Conservation (phyloP, 2,329 filamentous ascomycete genomes). For the Myriosclerotinia curreyana region DNA sequence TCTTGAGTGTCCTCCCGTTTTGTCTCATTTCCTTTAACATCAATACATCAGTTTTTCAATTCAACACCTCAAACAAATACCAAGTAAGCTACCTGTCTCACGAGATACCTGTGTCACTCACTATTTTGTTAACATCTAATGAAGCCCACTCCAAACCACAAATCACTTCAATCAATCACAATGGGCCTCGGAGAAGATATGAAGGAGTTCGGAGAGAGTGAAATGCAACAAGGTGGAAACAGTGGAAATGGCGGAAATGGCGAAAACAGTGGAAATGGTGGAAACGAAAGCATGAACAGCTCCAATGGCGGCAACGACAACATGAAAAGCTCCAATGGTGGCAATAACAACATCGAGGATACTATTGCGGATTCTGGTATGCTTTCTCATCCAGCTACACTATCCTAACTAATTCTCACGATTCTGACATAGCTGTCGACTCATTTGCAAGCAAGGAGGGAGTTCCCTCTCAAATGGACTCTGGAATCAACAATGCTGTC, state of each 20-base stretch:
- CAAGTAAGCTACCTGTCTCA: not conserved
- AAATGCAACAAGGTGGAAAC: constrained; percentile 39
- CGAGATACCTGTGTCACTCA: not conserved
- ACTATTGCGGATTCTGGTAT: constrained; percentile 40
- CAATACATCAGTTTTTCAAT: not conserved
- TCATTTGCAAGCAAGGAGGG: constrained; percentile 40
- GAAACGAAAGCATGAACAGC: constrained; percentile 39
- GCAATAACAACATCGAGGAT: constrained; percentile 38
- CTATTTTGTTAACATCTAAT: not conserved
- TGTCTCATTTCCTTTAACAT: not conserved
- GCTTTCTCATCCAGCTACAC: constrained; percentile 6
- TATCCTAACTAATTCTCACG: not conserved
- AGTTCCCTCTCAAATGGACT: constrained; percentile 37
- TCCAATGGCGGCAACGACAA: constrained; percentile 37
- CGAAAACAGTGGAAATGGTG: constrained; percentile 28
- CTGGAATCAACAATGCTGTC: constrained; percentile 32
- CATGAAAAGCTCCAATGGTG: constrained; percentile 33
- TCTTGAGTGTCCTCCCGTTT: not conserved
- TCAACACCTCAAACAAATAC: not conserved
- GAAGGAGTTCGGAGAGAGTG: constrained; percentile 37
- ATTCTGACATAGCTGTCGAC: constrained; percentile 35
- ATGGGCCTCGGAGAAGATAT: constrained; percentile 36
- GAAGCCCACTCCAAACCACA: not conserved
- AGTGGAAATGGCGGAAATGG: constrained; percentile 38
- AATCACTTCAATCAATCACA: constrained; percentile 24